Percentiles rank a stretch among this genome's conserved stretches.
These are phyloP conservation scores for Groenewaldozyma tartarivorans DNA, from an alignment of 805 yeast species.

Conservation along the genomic window DNA sequence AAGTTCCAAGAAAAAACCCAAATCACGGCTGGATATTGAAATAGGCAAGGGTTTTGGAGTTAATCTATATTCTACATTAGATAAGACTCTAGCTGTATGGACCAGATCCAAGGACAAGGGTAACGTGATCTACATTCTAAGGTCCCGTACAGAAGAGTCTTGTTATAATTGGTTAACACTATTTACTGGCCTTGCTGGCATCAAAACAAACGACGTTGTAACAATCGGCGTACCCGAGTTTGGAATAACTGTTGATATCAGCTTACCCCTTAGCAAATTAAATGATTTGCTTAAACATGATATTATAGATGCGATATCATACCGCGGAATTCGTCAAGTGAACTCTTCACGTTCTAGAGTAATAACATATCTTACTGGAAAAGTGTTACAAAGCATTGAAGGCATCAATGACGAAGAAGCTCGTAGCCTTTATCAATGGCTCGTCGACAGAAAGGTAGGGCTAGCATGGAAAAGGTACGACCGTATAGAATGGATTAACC, in stretches of 20 bases:
- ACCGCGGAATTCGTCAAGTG: constrained; percentile 3
- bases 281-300: constrained; percentile 4
- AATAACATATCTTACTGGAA: constrained; percentile 27
- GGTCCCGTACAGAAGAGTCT: constrained; percentile 42
- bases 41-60: constrained; percentile 30
- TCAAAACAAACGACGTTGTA: constrained; percentile 22
- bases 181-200: constrained; percentile 39
- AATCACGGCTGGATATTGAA: constrained; percentile 18
- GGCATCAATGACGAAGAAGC: constrained; percentile 12
- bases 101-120: constrained; percentile 12
- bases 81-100: constrained; percentile 57
- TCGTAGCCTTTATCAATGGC: constrained; percentile 10
- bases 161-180: constrained; percentile 59
- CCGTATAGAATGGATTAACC: constrained; percentile 60
- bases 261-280: constrained; percentile 32
- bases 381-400: constrained; percentile 29
- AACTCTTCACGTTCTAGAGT: constrained; percentile 10
- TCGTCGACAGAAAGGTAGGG: constrained; percentile 30
- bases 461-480: constrained; percentile 63
- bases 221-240: constrained; percentile 38
- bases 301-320: constrained; percentile 4
- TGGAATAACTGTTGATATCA: constrained; percentile 36
- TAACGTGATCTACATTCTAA: constrained; percentile 41
- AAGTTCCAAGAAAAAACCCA: constrained; percentile 11
- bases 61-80: constrained; percentile 53